These are phyloP conservation scores for Cladophialophora carrionii DNA, from an alignment of 2,329 filamentous ascomycete species.

Conservation along the genomic window DNA sequence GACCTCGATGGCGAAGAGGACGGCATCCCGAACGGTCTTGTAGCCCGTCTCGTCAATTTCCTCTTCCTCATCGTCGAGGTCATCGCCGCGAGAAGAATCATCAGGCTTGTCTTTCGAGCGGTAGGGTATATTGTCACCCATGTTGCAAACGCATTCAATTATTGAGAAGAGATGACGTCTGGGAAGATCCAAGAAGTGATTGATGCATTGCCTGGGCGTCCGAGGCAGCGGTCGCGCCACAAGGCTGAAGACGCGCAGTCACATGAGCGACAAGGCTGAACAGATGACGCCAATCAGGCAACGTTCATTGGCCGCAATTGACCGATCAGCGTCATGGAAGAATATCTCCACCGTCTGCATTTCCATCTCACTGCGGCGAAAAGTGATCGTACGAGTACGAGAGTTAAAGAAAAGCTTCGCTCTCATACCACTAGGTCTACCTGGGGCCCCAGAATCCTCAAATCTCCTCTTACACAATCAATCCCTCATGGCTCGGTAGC, in stretches of 20 bases:
- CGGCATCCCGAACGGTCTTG: constrained; percentile 92
- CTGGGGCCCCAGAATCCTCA: neutral
- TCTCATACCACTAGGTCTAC: neutral
- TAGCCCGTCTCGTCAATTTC: constrained; percentile 64
- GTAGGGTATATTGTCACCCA: constrained; percentile 36
- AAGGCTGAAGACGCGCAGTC: constrained; percentile 23
- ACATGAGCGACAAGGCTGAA: constrained; percentile 19
- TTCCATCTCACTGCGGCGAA: constrained; percentile 5
- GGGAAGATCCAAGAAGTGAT: neutral
- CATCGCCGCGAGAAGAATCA: constrained; percentile 43
- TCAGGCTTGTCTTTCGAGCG: constrained; percentile 45
- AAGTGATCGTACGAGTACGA: neutral
- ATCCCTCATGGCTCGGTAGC: constrained; percentile 27
- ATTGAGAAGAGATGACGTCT: neutral
- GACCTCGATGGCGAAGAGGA: constrained; percentile 93
- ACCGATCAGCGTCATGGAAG: neutral
- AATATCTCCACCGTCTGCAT: neutral
- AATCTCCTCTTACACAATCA: neutral
- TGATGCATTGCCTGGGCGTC: constrained; percentile 14
- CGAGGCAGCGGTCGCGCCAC: constrained; percentile 17
- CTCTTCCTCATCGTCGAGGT: constrained; percentile 51
- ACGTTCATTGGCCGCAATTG: neutral
- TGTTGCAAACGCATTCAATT: constrained; percentile 19
- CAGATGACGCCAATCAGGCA: neutral
- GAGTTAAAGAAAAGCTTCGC: neutral